Percentiles rank a stretch among this genome's conserved stretches.
These are phyloP conservation scores for Capronia coronata DNA, from an alignment of 2,329 filamentous ascomycete species.

Conservation along the genomic window DNA sequence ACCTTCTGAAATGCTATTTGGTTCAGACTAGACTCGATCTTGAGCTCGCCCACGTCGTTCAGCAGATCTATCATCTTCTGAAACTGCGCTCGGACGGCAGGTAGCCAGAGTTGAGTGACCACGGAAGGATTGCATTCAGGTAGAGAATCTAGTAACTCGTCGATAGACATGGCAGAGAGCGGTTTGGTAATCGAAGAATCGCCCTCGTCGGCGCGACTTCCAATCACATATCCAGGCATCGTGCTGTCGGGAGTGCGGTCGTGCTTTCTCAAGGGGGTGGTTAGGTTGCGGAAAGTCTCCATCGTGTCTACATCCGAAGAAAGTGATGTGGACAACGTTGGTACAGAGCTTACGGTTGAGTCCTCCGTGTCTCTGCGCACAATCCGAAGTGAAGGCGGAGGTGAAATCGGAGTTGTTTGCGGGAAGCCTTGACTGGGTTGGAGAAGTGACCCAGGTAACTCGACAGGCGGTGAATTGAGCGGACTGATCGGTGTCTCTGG, in stretches of 20 bases:
- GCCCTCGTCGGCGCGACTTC: constrained; percentile 5
- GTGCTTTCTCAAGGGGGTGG: constrained; percentile 17
- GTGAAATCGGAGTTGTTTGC: constrained; percentile 20
- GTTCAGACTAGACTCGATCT: constrained; percentile 13
- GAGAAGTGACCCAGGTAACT: constrained; percentile 22
- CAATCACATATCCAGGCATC: constrained; percentile 15
- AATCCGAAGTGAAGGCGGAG: constrained; percentile 17
- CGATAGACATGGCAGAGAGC: constrained; percentile 20
- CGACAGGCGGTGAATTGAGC: constrained; percentile 10
- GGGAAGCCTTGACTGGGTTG: constrained; percentile 21
- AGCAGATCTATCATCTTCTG: constrained; percentile 16
- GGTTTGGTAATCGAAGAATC: constrained; percentile 14
- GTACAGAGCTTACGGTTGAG: constrained; percentile 11
- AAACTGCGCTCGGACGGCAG: constrained; percentile 17
- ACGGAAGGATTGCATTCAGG: constrained; percentile 7
- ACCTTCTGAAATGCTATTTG: constrained; percentile 12
- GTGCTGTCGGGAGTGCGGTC: constrained; percentile 11
- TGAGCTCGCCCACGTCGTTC: constrained; percentile 13
- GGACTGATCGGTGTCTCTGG: constrained; percentile 14
- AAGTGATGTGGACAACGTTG: constrained; percentile 11
- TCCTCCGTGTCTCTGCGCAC: constrained; percentile 16
- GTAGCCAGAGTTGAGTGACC: constrained; percentile 19
- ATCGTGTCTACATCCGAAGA: constrained; percentile 15
- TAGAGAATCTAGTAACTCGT: constrained; percentile 20
- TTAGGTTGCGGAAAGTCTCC: constrained; percentile 18